Evolutionary conservation across 148 eudicot species (phyloP), one percentile per base, ranked within the genome.

Genomic region (Talinum fruticosum): DNA sequence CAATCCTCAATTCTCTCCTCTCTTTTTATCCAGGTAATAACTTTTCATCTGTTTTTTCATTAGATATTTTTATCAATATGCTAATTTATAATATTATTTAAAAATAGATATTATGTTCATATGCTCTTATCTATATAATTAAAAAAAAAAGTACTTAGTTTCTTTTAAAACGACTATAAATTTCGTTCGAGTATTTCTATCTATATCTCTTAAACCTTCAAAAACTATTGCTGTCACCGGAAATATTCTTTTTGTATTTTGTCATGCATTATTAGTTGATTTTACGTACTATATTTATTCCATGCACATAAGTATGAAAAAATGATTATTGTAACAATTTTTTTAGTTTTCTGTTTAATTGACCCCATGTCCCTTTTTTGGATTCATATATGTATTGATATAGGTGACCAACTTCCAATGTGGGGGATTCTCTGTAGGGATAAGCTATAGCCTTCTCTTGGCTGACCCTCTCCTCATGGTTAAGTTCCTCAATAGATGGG

Each of bases 321-420:
- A 59, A 59, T 59, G n/a, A n/a, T 59, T 59, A 13, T 24, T 59
- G 28, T 6, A 59, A 12, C 5, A 59, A 29, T 24, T 23, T 59
- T 13, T 15, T 47, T 3, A 15, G 53, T 47, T 47, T 15, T 47
- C 16, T 2, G 14, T 51, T 51, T 51, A 19, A 2, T 19, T 51
- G 57, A 51, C 57, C 23, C 21, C 21, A 4, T 49, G 14, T 49
- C 23, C 1, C 18, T 59, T 59, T 59, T n/a, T 6, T 8, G 62
- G 26, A 8, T 21, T 21, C 26, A 54, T 54, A 4, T 3, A 54
- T 21, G 21, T 6, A 21, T 4, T 16, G 57, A 19, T 1, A 12
- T 59, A 89, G 93, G 87, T 89, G 47, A 89, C 90, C 10, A 87
- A 87, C 62, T 87, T 87, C 73, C 49, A 44, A 30, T 86, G 90